Conservation (phyloP, 2,329 filamentous ascomycete genomes). For the Malbranchea cinnamomea region DNA sequence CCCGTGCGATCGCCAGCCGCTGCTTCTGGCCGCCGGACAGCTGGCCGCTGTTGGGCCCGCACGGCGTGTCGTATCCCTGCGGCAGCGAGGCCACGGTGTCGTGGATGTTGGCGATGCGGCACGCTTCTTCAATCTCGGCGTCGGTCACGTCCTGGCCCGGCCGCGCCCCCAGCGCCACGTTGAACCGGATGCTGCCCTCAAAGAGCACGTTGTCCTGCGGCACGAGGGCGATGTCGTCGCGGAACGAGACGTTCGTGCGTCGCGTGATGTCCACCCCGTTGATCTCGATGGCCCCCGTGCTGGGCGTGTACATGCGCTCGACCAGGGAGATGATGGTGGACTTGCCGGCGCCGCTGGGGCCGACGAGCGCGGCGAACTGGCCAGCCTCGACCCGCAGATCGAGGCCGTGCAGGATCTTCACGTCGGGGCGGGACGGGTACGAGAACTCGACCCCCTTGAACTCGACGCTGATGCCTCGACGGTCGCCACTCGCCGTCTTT, state of each 20-base stretch:
- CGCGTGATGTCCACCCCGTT: constrained; percentile 59
- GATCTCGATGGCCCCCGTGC: constrained; percentile 48
- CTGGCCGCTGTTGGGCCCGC: constrained; percentile 42
- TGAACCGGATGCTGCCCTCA: constrained; percentile 56
- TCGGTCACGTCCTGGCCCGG: constrained; percentile 53
- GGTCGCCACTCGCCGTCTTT: constrained; percentile 8
- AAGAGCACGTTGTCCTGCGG: constrained; percentile 66
- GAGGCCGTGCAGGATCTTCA: constrained; percentile 42
- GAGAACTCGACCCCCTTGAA: constrained; percentile 49
- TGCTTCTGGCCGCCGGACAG: constrained; percentile 40
- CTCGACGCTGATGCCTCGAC: constrained; percentile 29
- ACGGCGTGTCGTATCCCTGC: constrained; percentile 31
- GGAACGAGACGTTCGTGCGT: constrained; percentile 51
- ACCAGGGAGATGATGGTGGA: constrained; percentile 57
- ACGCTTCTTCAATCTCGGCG: constrained; percentile 46
- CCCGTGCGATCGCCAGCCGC: constrained; percentile 37
- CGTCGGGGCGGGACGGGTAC: constrained; percentile 48
- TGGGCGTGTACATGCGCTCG: constrained; percentile 60
- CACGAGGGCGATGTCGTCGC: constrained; percentile 57
- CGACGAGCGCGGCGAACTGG: constrained; percentile 40
- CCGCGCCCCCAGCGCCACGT: constrained; percentile 44
- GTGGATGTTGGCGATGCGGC: constrained; percentile 51
- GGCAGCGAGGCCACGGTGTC: constrained; percentile 35
- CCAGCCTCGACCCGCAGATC: constrained; percentile 36
- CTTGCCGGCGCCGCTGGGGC: constrained; percentile 63